Evolutionary conservation across 1,139 yeast species (phyloP), one percentile per base, ranked within the genome.

Genomic region (Kodamaea anthophila): DNA sequence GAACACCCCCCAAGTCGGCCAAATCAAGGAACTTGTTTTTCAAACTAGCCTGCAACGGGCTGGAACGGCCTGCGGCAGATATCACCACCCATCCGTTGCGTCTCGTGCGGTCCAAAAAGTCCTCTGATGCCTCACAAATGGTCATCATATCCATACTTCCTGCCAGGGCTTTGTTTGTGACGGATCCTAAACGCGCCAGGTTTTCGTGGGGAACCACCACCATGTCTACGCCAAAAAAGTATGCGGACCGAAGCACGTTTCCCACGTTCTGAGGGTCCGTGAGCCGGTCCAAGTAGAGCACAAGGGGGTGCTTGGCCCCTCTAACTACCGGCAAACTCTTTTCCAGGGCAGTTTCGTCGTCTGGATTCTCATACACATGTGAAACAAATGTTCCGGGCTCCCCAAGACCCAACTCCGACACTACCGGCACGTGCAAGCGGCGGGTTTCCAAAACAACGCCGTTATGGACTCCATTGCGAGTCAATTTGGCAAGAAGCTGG

Each of bases 191-290:
- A 15, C 78, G 70, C 1, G 96, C 86, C 42, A 85, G 74, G 47
- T 84, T 80, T 38, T 70, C 73, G 24, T 72, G 74, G 3, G 94
- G 82, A 29, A 82, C 58, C 2, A 83, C 74, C 9, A 87, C 60
- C 44, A 85, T 83, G 53, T 87, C 96, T 2, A 72, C 94, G 3
- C 96, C 96, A 23, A 87, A 63, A 53, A 70, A 87, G 53, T 77
- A 83, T 0, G 94, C 93, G 1, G 88, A 73, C 47, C 97, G 64
- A 18, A 86, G 56, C 28, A 88, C 77, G 19, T 94, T 94, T 2
- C 97, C 97, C 44, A 85, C 65, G 49, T 88, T 88, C 50, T 85
- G 94, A 1, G 96, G 94, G 49, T 88, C 96, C 4, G 87, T 77
- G 30, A 88, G 69, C 37, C 84, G 88, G 53, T 87, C 96, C 24